Conservation (phyloP, 2,329 filamentous ascomycete species). For the Aspergillus nomiae region DNA sequence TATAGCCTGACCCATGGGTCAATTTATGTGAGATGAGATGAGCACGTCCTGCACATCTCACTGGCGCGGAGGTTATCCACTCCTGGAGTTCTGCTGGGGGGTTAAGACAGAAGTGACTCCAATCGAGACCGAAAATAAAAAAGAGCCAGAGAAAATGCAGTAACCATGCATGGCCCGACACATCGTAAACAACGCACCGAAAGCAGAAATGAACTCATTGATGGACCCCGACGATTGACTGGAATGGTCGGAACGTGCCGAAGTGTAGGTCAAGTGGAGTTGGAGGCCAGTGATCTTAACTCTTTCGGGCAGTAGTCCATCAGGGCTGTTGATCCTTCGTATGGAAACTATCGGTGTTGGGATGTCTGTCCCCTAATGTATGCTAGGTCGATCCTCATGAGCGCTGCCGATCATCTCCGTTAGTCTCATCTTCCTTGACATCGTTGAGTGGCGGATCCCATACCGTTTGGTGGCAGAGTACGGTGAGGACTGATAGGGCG, state of each 20-base stretch:
- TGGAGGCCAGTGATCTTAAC: neutral
- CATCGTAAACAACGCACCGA: neutral
- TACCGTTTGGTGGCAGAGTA: neutral
- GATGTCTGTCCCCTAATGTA: constrained; percentile 10
- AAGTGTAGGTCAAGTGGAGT: constrained; percentile 2
- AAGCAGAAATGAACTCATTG: neutral
- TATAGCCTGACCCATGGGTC: constrained; percentile 1
- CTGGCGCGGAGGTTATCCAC: neutral
- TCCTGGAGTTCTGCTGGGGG: constrained; percentile 5
- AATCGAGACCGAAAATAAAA: neutral
- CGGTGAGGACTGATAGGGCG: constrained; percentile 3
- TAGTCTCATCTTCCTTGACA: constrained; percentile 19
- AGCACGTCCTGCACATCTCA: constrained; percentile 8
- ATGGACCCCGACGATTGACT: neutral
- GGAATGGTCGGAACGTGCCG: constrained; percentile 19
- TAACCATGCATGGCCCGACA: neutral
- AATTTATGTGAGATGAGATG: constrained; percentile 3
- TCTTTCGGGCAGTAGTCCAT: neutral
- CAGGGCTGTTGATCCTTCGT: neutral
- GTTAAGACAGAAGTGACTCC: neutral
- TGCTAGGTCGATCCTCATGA: constrained; percentile 21
- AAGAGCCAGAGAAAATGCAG: neutral
- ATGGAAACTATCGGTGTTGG: neutral
- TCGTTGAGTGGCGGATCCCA: constrained; percentile 1
- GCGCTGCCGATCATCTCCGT: constrained; percentile 15